These are phyloP conservation scores for Solanum etuberosum DNA, from an alignment of 257 asterid species.

Conservation along the genomic window DNA sequence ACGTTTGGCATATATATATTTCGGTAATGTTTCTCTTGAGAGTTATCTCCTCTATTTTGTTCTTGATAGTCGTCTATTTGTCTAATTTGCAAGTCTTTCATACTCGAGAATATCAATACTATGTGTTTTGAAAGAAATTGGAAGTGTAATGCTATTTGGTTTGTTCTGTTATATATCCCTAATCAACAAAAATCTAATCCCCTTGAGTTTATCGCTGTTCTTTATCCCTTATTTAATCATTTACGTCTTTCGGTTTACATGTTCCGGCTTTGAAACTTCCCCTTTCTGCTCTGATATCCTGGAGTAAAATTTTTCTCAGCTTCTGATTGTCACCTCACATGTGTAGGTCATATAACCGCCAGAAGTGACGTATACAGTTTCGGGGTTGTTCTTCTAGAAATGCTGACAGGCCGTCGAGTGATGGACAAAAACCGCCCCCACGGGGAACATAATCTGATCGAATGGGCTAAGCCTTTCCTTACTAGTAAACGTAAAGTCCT, in stretches of 20 bases:
- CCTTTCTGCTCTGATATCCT: background rate
- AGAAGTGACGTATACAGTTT: constrained; percentile 35
- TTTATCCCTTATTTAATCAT: background rate
- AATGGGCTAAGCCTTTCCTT: constrained; percentile 36
- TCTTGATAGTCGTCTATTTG: background rate
- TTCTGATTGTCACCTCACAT: background rate
- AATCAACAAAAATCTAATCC: background rate
- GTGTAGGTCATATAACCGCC: constrained; percentile 33
- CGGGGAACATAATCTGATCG: constrained; percentile 31
- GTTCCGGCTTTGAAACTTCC: background rate
- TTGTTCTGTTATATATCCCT: background rate
- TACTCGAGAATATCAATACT: background rate
- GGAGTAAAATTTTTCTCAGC: background rate
- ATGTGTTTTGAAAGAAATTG: background rate
- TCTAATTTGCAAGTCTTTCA: background rate
- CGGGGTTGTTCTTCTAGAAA: constrained; percentile 39
- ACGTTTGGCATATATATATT: background rate
- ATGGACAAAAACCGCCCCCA: constrained; percentile 31
- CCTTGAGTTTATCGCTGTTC: background rate
- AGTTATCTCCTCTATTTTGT: background rate
- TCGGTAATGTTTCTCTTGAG: background rate
- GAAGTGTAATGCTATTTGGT: background rate
- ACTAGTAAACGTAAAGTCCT: constrained; percentile 26
- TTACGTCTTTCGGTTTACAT: background rate
- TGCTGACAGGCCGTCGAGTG: constrained; percentile 33